These are phyloP conservation scores for Neurospora sp. DNA, from an alignment of 495 filamentous ascomycete genomes.

Conservation along the genomic window DNA sequence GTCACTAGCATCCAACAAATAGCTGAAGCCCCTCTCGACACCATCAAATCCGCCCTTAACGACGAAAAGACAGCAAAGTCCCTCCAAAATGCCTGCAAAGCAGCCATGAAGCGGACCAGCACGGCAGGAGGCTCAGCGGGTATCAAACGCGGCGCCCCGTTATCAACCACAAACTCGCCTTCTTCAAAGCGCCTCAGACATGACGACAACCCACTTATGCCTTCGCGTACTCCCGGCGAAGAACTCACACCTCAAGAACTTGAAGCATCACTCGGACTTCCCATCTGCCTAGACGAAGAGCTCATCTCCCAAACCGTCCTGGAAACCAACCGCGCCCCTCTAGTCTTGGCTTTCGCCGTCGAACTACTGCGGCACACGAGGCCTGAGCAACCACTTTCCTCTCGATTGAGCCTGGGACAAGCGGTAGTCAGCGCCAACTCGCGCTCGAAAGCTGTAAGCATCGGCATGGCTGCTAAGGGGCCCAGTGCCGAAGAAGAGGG, in stretches of 20 bases:
- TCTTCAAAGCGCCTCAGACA: conserved; percentile 37
- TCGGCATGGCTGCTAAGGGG: conserved; percentile 56
- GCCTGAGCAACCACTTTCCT: conserved; percentile 74
- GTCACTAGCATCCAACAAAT: conserved; percentile 46
- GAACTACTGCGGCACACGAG: conserved; percentile 65
- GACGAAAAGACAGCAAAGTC: conserved; percentile 64
- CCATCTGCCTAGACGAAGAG: conserved; percentile 46
- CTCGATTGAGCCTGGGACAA: conserved; percentile 66
- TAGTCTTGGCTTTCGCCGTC: conserved; percentile 73
- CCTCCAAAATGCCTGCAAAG: conserved; percentile 59
- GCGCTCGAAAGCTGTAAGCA: conserved; percentile 58
- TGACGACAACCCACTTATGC: conserved; percentile 21
- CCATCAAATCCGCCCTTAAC: conserved; percentile 48
- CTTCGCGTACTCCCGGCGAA: conserved; percentile 6
- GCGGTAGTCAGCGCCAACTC: conserved; percentile 72
- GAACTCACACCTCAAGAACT: conserved; percentile 48
- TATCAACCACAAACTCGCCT: conserved; percentile 1
- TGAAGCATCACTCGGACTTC: conserved; percentile 57
- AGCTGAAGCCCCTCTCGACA: conserved; percentile 44
- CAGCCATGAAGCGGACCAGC: conserved; percentile 36
- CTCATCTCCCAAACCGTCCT: conserved; percentile 47
- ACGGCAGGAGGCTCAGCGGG: conserved; percentile 5
- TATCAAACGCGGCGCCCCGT: conserved; percentile 27
- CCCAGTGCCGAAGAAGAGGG: conserved; percentile 58
- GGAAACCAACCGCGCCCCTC: conserved; percentile 67